Evolutionary conservation across 345 rosid genomes (phyloP), one percentile per base, ranked within the genome.

Genomic region (Geranium rotundifolium): DNA sequence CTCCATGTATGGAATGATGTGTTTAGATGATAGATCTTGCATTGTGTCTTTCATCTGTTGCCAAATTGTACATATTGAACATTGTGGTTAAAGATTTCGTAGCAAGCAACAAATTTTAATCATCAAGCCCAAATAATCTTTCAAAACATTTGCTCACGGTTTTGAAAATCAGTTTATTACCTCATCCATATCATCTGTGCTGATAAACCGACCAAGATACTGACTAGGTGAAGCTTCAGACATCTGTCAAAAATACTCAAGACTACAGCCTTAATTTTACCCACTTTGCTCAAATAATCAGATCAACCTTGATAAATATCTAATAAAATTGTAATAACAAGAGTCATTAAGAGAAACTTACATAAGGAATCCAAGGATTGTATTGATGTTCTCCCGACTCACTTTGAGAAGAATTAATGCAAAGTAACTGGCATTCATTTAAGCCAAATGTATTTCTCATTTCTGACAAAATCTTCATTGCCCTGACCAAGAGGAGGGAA

Each of bases 1-100:
- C 82, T 93, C 99, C 97, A 93, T 90, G 79, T 81, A 81, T 58
- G 99, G 99, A 76, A 93, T 90, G 69, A 88, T 69, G 71, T 86
- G 82, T 68, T 86, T 93, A 57, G 99, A 88, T 61, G 99, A 70
- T 73, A 93, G 73, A 72, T 93, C 96, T 79, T 90, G 99, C 84
- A 84, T 80, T 67, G 82, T 68, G 81, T 83, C 86, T 78, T 85
- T 88, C 69, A 93, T 81, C 99, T 93, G 84, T 67, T 74, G 57
- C 58, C 76, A 64, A 59, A 67, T 68, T 72, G 58, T 37, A 63
- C 57, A 72, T 61, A 62, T 39, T 66, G 65, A 52, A 56, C 57
- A 68, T 72, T 39, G 37, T 66, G 58, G 30, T 58, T 56, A 56
- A 65, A 41, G 41, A 49, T 54, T 63, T 61, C 64, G 69, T 60